Evolutionary conservation across 2,329 filamentous ascomycete species (phyloP).

Genomic region (Phialophora tarda): DNA sequence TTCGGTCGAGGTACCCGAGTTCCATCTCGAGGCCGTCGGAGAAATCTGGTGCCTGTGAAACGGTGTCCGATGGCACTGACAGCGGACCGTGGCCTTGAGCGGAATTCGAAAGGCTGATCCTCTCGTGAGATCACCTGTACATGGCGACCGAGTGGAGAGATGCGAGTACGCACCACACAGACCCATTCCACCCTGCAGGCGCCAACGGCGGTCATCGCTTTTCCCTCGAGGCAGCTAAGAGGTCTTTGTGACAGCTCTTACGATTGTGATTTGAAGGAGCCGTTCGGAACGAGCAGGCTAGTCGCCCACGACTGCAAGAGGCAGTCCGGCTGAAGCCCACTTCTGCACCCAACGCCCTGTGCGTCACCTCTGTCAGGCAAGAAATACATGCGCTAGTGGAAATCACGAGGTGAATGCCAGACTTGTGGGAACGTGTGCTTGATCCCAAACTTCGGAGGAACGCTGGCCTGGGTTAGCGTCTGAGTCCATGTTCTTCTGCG

Average conservation of each 20-base stretch:
- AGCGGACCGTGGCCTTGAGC: neutral
- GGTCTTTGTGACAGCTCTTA: slow-evolving; percentile 1
- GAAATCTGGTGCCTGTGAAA: neutral
- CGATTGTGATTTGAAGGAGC: slow-evolving; percentile 1
- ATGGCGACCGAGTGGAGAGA: neutral
- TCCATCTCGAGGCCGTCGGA: neutral
- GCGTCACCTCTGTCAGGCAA: slow-evolving; percentile 19
- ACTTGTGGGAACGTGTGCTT: neutral
- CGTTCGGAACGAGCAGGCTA: neutral
- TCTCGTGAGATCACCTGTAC: neutral
- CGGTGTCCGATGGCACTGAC: neutral
- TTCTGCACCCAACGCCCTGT: slow-evolving; percentile 7
- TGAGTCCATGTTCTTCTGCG: neutral
- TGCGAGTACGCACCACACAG: neutral
- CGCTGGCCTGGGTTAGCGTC: neutral
- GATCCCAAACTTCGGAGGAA: neutral
- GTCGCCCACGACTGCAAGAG: slow-evolving; percentile 1
- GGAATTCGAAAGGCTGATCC: neutral
- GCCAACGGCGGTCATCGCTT: neutral
- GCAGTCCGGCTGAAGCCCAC: neutral
- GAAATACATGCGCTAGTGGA: slow-evolving; percentile 23
- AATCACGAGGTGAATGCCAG: slow-evolving; percentile 1
- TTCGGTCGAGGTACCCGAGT: neutral
- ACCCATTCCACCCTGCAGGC: neutral
- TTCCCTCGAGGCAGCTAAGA: neutral